Evolutionary conservation across 805 yeast genomes (phyloP).

Genomic region (Saccharomycopsis fermentans): DNA sequence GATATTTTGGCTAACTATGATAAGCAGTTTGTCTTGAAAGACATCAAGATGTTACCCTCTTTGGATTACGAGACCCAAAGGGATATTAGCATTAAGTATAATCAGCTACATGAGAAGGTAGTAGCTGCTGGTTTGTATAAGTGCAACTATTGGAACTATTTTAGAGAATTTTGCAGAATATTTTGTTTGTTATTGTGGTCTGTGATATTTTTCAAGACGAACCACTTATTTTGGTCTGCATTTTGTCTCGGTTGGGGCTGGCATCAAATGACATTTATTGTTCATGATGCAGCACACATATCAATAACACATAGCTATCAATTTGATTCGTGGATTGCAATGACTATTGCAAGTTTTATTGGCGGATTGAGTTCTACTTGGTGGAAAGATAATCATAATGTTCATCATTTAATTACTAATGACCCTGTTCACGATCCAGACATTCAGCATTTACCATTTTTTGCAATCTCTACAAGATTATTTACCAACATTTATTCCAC

Average conservation of each 20-base stretch:
- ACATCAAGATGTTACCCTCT: slow-evolving; percentile 47
- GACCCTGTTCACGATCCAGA: slow-evolving; percentile 94
- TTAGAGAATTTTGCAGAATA: slow-evolving; percentile 58
- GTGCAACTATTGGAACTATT: slow-evolving; percentile 66
- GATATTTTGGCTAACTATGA: slow-evolving; percentile 48
- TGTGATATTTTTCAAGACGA: slow-evolving; percentile 36
- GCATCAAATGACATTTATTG: slow-evolving; percentile 85
- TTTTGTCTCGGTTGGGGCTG: slow-evolving; percentile 62
- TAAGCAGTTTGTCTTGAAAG: slow-evolving; percentile 42
- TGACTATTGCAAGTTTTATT: slow-evolving; percentile 59
- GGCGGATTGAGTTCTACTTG: slow-evolving; percentile 91
- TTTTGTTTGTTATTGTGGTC: slow-evolving; percentile 40
- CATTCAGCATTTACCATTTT: slow-evolving; percentile 85
- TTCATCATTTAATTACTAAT: slow-evolving; percentile 86
- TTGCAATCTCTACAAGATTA: slow-evolving; percentile 69
- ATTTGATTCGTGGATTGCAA: slow-evolving; percentile 64
- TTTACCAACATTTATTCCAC: slow-evolving; percentile 68
- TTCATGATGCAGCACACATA: slow-evolving; percentile 85
- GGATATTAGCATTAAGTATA: slow-evolving; percentile 44
- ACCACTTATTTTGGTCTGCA: slow-evolving; percentile 47
- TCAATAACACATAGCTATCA: slow-evolving; percentile 75
- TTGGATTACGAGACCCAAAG: slow-evolving; percentile 62
- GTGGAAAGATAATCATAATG: slow-evolving; percentile 93
- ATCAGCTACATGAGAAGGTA: slow-evolving; percentile 46
- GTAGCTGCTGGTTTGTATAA: slow-evolving; percentile 52